A percentile compares a stretch with the other conserved stretches of the same genome.
Evolutionary conservation across 306 rosid species (phyloP).

Genomic region (Argentina anserina): DNA sequence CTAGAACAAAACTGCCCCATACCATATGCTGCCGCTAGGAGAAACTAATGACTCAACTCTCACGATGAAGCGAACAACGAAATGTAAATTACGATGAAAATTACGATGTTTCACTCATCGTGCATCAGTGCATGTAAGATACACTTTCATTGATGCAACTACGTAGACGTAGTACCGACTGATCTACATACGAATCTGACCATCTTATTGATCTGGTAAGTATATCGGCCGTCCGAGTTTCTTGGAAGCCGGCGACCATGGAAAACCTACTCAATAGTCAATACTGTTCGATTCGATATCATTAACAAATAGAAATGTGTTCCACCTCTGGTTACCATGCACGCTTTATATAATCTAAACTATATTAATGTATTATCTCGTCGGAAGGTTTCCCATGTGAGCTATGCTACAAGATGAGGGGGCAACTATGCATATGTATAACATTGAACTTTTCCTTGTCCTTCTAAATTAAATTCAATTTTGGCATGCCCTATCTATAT

Average conservation of each 20-base stretch:
- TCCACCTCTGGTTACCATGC: not conserved
- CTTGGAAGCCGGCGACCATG: not conserved
- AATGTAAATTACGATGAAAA: no score
- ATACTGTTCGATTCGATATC: not conserved
- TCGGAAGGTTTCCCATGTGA: not conserved
- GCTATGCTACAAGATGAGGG: not conserved
- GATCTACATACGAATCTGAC: not conserved
- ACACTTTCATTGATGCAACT: no score
- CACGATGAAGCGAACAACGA: no score
- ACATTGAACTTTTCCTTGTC: not conserved
- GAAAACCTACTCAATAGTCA: not conserved
- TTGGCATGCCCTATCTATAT: constrained; percentile 7
- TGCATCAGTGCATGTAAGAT: no score
- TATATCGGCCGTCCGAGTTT: not conserved
- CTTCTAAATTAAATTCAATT: constrained; percentile 13
- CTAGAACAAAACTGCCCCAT: not conserved
- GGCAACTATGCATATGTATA: not conserved
- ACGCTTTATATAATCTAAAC: not conserved
- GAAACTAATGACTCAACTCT: no score
- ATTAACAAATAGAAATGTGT: not conserved
- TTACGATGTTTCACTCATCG: no score
- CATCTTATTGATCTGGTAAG: not conserved
- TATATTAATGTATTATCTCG: not conserved
- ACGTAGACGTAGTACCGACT: no score
- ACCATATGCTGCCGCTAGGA: not conserved